Evolutionary conservation across 495 filamentous ascomycete species (phyloP), one percentile per base, ranked within the genome.

Genomic region (Bombardia bombarda): DNA sequence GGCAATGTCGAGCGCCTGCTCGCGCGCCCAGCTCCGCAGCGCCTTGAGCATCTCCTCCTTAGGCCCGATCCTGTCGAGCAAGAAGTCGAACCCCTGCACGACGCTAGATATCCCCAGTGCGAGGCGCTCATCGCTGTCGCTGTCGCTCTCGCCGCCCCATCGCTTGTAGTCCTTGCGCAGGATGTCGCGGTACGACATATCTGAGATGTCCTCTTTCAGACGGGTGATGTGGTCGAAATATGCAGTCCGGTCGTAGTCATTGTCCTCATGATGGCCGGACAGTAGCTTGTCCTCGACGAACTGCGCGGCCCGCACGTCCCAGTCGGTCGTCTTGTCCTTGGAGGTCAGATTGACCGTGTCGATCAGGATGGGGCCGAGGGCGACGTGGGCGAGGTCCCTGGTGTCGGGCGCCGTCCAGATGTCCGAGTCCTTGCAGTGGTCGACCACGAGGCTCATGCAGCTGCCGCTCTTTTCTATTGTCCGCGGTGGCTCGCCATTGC

Each of bases 81-180:
- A 56, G 60, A 77, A 86, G 0, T 61, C 58, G 7, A 96, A 64
- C 1, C 79, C 70, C 51, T 81, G 82, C 21, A 90, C 79, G 4
- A 85, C 70, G 9, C 78, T 78, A 35, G 81, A 83, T 35, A 95
- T 84, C 1, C 92, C 92, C 7, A 98, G 61, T 16, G 65, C 73
- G 22, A 76, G 46, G 5, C 42, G 2, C 26, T 1, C 26, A 10
- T 26, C 24, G 5, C 4, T 9, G 35, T 23, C 21, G 35, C 13
- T 24, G 35, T 14, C n/a, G 55, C 1, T 43, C 46, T 53, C 61
- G 52, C 87, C 88, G 4, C 54, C 64, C 89, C 90, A 98, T 43
- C 83, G 75, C 65, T 98, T 98, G 63, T 92, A 98, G 61, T 98
- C 92, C 50, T 93, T 90, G 43, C 82, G 73, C 36, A 96, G 58